Evolutionary conservation across 75 land plant genomes (phyloP).

Genomic region (Ceratopteris richardii): DNA sequence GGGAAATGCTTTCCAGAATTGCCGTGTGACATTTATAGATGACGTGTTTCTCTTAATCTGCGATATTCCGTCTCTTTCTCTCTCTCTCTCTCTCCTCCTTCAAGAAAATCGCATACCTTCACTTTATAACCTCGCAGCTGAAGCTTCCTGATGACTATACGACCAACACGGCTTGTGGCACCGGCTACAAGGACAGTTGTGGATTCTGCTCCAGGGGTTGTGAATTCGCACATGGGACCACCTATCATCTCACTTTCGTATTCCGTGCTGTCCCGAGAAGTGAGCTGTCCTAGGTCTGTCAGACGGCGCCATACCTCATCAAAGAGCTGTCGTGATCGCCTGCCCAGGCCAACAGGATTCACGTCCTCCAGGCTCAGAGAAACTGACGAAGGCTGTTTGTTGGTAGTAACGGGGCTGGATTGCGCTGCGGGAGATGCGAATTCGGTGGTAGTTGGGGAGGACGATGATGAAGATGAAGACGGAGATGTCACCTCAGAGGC

Average conservation of each 20-base stretch:
- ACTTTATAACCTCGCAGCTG: constrained; percentile 94
- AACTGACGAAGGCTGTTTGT: neutral
- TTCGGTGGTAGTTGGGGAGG: no score
- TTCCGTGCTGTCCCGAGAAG: constrained; percentile 35
- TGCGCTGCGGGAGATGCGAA: no score
- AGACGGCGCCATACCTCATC: constrained; percentile 91
- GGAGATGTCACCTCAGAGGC: no score
- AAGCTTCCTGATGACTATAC: constrained; percentile 80
- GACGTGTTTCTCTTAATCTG: no score
- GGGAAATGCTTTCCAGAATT: no score
- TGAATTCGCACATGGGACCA: constrained; percentile 93
- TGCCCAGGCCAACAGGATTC: constrained; percentile 86
- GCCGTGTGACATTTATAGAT: no score
- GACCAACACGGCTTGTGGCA: constrained; percentile 88
- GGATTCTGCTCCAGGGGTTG: constrained; percentile 77
- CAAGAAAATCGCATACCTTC: no score
- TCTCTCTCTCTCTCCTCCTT: no score
- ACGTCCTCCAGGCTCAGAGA: constrained; percentile 64
- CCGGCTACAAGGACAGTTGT: constrained; percentile 93
- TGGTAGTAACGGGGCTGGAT: no score
- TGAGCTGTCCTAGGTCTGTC: constrained; percentile 80
- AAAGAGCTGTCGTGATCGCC: constrained; percentile 74
- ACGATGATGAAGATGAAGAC: no score
- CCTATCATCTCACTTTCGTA: constrained; percentile 49
- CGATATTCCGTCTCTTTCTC: no score